Conservation (phyloP, 257 asterid species). For the Solanum pimpinellifolium region DNA sequence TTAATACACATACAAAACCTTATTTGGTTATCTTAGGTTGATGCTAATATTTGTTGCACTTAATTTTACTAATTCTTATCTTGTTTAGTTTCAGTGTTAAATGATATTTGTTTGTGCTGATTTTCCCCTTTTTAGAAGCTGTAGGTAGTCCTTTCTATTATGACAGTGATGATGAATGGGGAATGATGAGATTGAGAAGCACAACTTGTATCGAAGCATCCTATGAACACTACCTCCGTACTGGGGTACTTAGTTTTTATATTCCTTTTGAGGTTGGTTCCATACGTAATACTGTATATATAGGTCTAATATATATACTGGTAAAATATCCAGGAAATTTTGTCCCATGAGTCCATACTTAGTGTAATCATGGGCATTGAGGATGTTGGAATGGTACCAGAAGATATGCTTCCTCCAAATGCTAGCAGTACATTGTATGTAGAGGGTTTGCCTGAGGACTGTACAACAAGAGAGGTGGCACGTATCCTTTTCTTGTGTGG, state of each 20-base stretch:
- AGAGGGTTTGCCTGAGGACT: conserved; percentile 40
- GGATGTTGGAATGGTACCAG: conserved; percentile 36
- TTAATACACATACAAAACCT: too few species aligned
- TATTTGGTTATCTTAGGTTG: too few species aligned
- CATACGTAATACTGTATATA: background rate
- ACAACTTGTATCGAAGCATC: conserved; percentile 63
- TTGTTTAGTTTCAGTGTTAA: background rate
- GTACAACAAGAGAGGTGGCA: conserved; percentile 76
- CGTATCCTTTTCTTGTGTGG: conserved; percentile 47
- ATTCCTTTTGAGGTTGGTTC: background rate
- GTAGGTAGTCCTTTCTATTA: conserved; percentile 43
- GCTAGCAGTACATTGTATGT: conserved; percentile 64
- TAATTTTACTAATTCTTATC: background rate
- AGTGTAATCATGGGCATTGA: conserved; percentile 14
- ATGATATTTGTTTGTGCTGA: background rate
- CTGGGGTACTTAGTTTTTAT: conserved; percentile 26
- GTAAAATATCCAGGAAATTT: conserved; percentile 28
- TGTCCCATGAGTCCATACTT: conserved; percentile 40
- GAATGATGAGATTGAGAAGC: conserved; percentile 29
- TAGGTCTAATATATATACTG: background rate
- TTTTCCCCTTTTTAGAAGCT: conserved; percentile 24
- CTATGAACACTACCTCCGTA: conserved; percentile 65
- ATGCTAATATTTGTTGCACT: background rate
- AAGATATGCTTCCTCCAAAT: conserved; percentile 66
- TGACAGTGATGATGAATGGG: conserved; percentile 44